Evolutionary conservation across 495 filamentous ascomycete species (phyloP), one percentile per base, ranked within the genome.

Genomic region (Clohesyomyces aquaticus): DNA sequence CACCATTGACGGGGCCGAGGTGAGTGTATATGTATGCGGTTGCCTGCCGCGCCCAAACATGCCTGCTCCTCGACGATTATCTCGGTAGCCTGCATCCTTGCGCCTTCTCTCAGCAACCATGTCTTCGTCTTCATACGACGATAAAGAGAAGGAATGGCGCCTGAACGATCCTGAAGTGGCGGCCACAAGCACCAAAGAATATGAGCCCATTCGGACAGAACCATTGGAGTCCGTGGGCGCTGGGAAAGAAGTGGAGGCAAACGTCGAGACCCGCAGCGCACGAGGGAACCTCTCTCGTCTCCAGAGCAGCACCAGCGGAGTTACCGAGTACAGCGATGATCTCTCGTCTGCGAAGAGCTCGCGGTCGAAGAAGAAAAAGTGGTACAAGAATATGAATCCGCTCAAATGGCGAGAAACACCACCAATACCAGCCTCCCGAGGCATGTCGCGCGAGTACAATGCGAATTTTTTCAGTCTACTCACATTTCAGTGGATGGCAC

Each of bases 401-500:
- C 67, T 90, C 61, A 79, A 81, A 73, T 84, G 83, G 82, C 81
- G 82, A 32, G 63, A 66, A 23, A 79, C 81, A 16, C 86, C 85
- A 0, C 82, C 85, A 10, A 77, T 89, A 3, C 87, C 88, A 47
- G 75, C 84, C 57, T 78, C n/a, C n/a, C 81, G 69, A 76, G 82
- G 27, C 58, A 56, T 38, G 76, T 81, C 1, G 86, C 77, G 79
- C 47, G 88, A 91, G 73, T 79, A 84, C 58, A 73, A 71, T 19
- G 88, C 88, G 0, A 70, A 79, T 8, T 83, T 88, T 68, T 81
- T 87, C 58, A 87, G 82, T 70, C 69, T 69, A 54, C 66, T 88
- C 35, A 84, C 82, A 2, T 90, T 90, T 67, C 78, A 83, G 66
- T 91, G 88, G 88, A 84, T 90, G 74, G 79, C 81, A 1, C 83